Conservation (phyloP, 441 rosid genomes). For the Erysimum pusillum region DNA sequence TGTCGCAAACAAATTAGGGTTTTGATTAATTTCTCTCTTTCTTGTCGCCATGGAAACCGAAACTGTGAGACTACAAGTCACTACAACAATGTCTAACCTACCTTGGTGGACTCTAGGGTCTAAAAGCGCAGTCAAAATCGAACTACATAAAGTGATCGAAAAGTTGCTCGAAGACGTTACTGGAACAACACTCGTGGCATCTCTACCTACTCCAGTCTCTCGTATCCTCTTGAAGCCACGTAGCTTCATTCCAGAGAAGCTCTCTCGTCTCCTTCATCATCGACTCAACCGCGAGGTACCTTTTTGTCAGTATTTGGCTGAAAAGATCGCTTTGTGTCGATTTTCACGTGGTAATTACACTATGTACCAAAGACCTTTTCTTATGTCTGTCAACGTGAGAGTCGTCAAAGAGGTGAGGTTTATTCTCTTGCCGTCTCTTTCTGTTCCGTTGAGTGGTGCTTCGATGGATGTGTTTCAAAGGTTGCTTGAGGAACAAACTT, state of each 20-base stretch:
- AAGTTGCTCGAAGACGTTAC: background rate
- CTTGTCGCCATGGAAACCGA: background rate
- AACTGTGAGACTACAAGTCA: background rate
- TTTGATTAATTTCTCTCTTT: background rate
- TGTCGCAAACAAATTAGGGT: background rate
- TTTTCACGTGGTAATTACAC: background rate
- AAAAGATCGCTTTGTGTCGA: background rate
- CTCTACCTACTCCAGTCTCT: background rate
- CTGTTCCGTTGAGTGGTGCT: background rate
- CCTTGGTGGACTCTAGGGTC: background rate
- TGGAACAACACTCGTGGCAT: background rate
- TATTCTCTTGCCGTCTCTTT: background rate
- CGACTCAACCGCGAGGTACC: background rate
- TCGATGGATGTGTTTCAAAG: slow-evolving; percentile 1
- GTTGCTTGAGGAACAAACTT: background rate
- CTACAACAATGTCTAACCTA: background rate
- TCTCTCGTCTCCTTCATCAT: background rate
- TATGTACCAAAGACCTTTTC: background rate
- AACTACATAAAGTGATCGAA: background rate
- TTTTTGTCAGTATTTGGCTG: background rate
- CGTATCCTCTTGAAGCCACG: background rate
- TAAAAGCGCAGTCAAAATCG: background rate
- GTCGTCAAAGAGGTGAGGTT: background rate
- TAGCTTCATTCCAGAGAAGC: background rate
- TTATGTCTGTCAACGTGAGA: background rate